Percentiles rank a stretch among this genome's conserved stretches.
These are phyloP conservation scores for Sapria himalayana DNA, from an alignment of 345 rosid species.

Conservation along the genomic window DNA sequence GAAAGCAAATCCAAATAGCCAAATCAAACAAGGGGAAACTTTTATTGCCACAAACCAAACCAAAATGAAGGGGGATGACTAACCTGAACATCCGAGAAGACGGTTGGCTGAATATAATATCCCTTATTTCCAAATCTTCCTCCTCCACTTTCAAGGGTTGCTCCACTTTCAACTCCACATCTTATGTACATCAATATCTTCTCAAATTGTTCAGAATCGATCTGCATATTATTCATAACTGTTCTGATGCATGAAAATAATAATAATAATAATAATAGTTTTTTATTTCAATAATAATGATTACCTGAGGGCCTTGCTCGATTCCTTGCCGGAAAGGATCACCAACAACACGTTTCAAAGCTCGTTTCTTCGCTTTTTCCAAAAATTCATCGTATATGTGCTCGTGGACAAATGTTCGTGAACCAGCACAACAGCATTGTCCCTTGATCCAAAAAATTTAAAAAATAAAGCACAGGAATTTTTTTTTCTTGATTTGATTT, in stretches of 20 bases:
- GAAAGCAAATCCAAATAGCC: too few species aligned
- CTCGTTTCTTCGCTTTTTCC: constrained; percentile 71
- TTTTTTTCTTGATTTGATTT: too few species aligned
- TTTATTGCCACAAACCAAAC: too few species aligned
- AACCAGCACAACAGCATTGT: constrained; percentile 90
- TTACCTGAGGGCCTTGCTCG: constrained; percentile 98
- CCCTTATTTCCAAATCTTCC: constrained; percentile 51
- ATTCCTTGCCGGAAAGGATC: constrained; percentile 70
- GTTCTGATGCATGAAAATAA: too few species aligned
- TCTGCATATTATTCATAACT: too few species aligned
- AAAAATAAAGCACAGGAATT: not conserved
- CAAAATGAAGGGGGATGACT: too few species aligned
- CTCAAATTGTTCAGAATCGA: constrained; percentile 50
- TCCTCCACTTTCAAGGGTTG: constrained; percentile 82
- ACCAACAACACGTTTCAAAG: constrained; percentile 45
- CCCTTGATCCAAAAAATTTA: constrained; percentile 27
- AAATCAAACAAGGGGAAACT: too few species aligned
- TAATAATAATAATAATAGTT: too few species aligned
- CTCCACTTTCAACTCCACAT: constrained; percentile 60
- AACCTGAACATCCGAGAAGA: constrained; percentile 83
- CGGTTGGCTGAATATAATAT: constrained; percentile 81
- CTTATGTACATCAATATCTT: constrained; percentile 54
- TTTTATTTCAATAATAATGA: too few species aligned
- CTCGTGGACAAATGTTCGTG: constrained; percentile 90
- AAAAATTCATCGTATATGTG: constrained; percentile 58